Base-by-base conservation (phyloP, 345 rosid genomes). In the Hevea brasiliensis region DNA sequence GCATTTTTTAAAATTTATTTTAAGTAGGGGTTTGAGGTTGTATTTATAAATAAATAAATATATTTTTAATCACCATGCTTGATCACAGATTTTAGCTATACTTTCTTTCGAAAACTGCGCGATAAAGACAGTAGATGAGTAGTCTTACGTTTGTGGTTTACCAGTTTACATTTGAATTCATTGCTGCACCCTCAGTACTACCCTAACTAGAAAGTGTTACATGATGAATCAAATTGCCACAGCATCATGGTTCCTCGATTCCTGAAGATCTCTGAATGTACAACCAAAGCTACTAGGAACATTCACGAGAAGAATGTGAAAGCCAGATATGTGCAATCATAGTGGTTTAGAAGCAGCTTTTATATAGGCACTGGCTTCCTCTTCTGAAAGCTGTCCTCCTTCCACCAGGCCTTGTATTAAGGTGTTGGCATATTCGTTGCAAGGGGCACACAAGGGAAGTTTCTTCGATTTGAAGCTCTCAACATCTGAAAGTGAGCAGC, bases 331-430 rank as follows among this genome's bases (percentile, higher is more conserved):
- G 65, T 51, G 53, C 40, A 42, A 74, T 78, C 75, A 86, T 26
- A 92, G 74, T 71, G 87, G 87, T 74, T 79, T 85, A 21, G 81
- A 59, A 8, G 88, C 74, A 69, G 96, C 98, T 74, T 79, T 53
- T 61, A 95, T 85, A 82, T 92, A 92, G 64, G 90, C 83, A 64
- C 0, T 11, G 76, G 98, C 98, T 72, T 84, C 86, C 78, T 84
- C 87, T 64, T 81, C 75, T 7, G 90, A 81, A 23, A 92, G 80
- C 72, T 84, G 88, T 63, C 79, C 82, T 26, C 98, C 98, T 89
- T 88, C 90, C 18, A 91, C 90, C 75, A 95, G 83, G 23, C 94
- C 99, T 71, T 53, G 86, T 63, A 85, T 26, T 41, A 95, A 71
- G 45, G 84, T 80, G 48, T 82, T 62, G 8, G 84, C 85, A 71